Conservation (phyloP, 257 asterid genomes). For the Ehretia macrophylla region DNA sequence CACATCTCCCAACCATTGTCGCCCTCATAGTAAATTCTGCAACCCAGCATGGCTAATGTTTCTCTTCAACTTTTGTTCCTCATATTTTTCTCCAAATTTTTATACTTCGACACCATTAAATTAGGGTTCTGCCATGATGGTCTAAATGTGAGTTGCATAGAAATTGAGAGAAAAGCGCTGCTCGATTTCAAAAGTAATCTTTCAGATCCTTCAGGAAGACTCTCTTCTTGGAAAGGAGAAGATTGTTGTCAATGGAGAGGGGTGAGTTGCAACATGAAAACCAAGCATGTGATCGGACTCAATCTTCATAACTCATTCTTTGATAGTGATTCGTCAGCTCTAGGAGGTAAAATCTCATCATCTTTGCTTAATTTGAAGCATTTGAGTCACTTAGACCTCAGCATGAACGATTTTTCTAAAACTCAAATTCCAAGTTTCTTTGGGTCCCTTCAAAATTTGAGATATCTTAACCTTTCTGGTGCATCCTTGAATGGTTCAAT, state of each 20-base stretch:
- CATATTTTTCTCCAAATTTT: not conserved
- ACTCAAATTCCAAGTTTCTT: slow-evolving; percentile 14
- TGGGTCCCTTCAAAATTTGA: slow-evolving; percentile 5
- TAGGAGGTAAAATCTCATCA: slow-evolving; percentile 21
- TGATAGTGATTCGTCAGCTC: not conserved
- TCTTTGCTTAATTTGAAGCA: slow-evolving; percentile 15
- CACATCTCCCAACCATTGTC: not conserved
- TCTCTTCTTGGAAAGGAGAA: slow-evolving; percentile 25
- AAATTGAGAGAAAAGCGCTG: slow-evolving; percentile 17
- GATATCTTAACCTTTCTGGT: not conserved
- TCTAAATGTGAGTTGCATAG: slow-evolving; percentile 7
- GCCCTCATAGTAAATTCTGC: not conserved
- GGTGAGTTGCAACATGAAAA: slow-evolving; percentile 16
- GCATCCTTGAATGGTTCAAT: slow-evolving; percentile 4
- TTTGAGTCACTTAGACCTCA: slow-evolving; percentile 18
- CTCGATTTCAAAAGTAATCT: slow-evolving; percentile 13
- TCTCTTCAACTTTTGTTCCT: not conserved
- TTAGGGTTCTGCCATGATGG: not conserved
- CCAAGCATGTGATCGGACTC: slow-evolving; percentile 10
- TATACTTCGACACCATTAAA: too few species aligned
- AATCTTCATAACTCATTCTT: not conserved
- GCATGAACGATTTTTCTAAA: slow-evolving; percentile 10
- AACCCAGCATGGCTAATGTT: not conserved
- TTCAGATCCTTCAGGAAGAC: slow-evolving; percentile 14
- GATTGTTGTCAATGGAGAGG: slow-evolving; percentile 33